Evolutionary conservation across 306 rosid species (phyloP).

Genomic region (Vachellia pachyceras): DNA sequence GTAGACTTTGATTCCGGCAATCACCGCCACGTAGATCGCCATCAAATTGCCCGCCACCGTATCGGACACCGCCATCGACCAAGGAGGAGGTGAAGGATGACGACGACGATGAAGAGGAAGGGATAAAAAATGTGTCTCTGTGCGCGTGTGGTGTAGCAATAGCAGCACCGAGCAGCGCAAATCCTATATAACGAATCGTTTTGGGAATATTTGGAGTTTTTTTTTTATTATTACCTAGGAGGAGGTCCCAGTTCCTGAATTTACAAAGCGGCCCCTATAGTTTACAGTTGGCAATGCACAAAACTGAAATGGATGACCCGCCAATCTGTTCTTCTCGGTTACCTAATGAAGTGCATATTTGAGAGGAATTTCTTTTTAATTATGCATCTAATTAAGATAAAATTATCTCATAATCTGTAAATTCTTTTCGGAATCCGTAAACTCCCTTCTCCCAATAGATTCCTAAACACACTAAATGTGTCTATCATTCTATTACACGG

Average conservation of each 20-base stretch:
- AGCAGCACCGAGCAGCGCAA: not conserved
- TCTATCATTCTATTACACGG: constrained; percentile 12
- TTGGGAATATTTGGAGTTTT: constrained; percentile 44
- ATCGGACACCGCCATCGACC: constrained; percentile 64
- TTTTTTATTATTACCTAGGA: not conserved
- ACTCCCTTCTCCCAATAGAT: no score
- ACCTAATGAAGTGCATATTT: no score
- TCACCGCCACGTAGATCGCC: constrained; percentile 59
- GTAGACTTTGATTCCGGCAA: constrained; percentile 58
- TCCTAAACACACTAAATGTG: constrained; percentile 33
- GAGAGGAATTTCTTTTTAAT: no score
- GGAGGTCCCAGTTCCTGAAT: not conserved
- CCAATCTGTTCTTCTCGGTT: constrained; percentile 27
- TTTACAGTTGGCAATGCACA: no score
- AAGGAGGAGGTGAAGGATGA: not conserved
- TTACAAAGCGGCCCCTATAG: constrained; percentile 35
- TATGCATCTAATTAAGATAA: no score
- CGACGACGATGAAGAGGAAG: not conserved
- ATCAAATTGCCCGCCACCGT: constrained; percentile 62
- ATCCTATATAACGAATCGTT: not conserved
- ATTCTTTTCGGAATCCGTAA: no score
- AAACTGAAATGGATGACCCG: constrained; percentile 2
- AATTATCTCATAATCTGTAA: no score
- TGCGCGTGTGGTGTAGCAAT: not conserved
- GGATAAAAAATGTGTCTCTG: not conserved